Percentiles rank a stretch among this genome's conserved stretches.
Conservation (phyloP, 345 rosid species). For the Populus deltoides region DNA sequence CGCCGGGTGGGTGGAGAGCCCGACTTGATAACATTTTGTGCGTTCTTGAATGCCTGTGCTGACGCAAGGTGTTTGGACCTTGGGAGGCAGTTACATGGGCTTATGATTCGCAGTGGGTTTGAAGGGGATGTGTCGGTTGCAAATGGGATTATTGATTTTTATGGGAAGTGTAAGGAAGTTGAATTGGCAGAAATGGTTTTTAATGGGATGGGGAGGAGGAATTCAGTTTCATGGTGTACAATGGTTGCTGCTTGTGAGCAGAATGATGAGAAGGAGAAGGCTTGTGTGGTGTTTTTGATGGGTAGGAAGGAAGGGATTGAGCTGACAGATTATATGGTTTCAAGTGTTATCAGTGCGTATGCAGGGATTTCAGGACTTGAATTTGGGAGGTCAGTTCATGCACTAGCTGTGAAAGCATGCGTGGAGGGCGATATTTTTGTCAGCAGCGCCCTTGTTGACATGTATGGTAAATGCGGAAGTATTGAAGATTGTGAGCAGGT, state of each 20-base stretch:
- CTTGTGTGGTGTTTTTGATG: conserved; percentile 42
- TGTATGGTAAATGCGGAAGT: conserved; percentile 95
- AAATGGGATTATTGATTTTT: conserved; percentile 74
- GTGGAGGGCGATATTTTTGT: conserved; percentile 58
- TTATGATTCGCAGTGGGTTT: conserved; percentile 52
- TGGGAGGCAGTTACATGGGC: conserved; percentile 70
- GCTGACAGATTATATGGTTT: conserved; percentile 69
- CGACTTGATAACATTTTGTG: conserved; percentile 65
- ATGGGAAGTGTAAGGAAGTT: conserved; percentile 73
- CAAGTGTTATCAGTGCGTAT: conserved; percentile 63
- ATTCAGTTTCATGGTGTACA: conserved; percentile 85
- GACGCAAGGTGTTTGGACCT: conserved; percentile 44
- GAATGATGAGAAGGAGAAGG: conserved; percentile 72
- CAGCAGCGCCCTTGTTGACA: conserved; percentile 73
- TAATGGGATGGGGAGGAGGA: conserved; percentile 46
- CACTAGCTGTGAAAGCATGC: conserved; percentile 67
- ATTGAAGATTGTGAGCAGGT: conserved; percentile 51
- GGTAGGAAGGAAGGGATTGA: conserved; percentile 52
- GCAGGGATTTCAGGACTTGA: conserved; percentile 67
- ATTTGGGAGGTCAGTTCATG: conserved; percentile 67
- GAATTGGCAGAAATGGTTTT: conserved; percentile 48
- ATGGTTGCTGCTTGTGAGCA: conserved; percentile 62
- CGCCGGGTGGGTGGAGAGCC: conserved; percentile 55
- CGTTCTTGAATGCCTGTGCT: conserved; percentile 64
- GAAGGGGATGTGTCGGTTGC: conserved; percentile 50